Evolutionary conservation across 306 rosid species (phyloP).

Genomic region (Astragalus glycyphyllos): DNA sequence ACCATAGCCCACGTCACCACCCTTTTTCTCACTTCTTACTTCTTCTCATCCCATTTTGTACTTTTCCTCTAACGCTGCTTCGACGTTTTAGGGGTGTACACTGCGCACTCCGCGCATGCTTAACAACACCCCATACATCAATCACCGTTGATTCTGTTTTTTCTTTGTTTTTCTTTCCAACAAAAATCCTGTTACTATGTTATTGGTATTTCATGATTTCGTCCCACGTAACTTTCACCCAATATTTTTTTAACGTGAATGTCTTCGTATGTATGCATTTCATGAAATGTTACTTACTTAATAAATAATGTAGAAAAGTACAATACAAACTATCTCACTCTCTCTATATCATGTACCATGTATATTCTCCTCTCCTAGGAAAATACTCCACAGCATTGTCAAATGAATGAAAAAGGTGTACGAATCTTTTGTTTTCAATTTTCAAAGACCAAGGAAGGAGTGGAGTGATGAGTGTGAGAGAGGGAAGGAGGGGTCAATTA

Average conservation of each 20-base stretch:
- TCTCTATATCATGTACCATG: too few species aligned
- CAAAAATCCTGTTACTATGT: neutral
- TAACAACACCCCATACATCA: too few species aligned
- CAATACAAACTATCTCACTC: neutral
- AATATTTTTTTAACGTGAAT: neutral
- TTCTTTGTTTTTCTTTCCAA: neutral
- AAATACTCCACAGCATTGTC: neutral
- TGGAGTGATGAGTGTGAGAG: neutral
- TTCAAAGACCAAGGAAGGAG: constrained; percentile 1
- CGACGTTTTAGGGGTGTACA: constrained; percentile 10
- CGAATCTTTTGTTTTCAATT: constrained; percentile 7
- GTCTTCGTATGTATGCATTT: neutral
- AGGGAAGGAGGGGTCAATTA: constrained; percentile 32
- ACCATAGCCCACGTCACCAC: constrained; percentile 45
- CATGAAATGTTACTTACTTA: neutral
- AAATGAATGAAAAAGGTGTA: constrained; percentile 27
- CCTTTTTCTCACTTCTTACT: neutral
- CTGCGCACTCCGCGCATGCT: constrained; percentile 49
- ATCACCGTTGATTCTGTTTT: neutral
- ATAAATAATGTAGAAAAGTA: constrained; percentile 15
- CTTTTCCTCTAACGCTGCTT: neutral
- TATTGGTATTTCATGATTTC: constrained; percentile 8
- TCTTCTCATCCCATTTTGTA: constrained; percentile 14
- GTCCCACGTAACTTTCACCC: constrained; percentile 15
- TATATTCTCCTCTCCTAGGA: constrained; percentile 21